Base-by-base conservation (phyloP, 148 eudicot species). In the Talinum fruticosum region DNA sequence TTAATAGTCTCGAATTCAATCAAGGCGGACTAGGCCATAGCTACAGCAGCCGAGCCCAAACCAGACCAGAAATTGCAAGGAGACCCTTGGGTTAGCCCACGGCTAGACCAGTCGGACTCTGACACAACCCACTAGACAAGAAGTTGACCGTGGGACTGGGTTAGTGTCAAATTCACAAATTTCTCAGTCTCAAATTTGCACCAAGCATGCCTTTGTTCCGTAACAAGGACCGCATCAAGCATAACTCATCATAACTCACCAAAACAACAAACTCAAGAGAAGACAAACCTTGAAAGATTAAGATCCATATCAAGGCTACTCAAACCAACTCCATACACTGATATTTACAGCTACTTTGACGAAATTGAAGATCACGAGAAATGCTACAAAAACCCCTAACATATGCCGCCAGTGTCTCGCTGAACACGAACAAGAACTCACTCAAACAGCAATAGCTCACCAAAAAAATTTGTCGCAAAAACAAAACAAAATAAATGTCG, bases 261-360 rank as follows among this genome's bases (percentile, higher is more conserved):
- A 2, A 30, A 35, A 64, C 35, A 29, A 45, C 69, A 71, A 59
- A 35, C 44, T 61, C 14, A 41, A 19, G 41, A 35, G 6, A 34
- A 73, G 16, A 26, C 61, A 57, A 26, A 74, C 44, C 53, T 51
- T 65, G 47, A 0, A n/a, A 4, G 6, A 53, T 28, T 0, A 16
- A 61, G 41, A 70, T 38, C 41, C 75, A 59, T 33, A 0, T 19
- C 61, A 21, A 21, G 23, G 19, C 30, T 23, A 4, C 35, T 28
- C 74, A 33, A 73, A 57, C 14, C 47, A 19, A 13, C 45, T 16
- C 0, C 45, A 33, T 53, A 33, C 12, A 30, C 30, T 53, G 45
- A 53, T 73, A 73, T 73, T 23, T 73, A 72, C 74, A 72, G 51
- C 75, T 5, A 72, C 75, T 5, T 19, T 29, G 21, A 29, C 47